These are phyloP conservation scores for Thalassiosira delicatula DNA, from an alignment of 352 stramenopile genomes.

Conservation along the genomic window DNA sequence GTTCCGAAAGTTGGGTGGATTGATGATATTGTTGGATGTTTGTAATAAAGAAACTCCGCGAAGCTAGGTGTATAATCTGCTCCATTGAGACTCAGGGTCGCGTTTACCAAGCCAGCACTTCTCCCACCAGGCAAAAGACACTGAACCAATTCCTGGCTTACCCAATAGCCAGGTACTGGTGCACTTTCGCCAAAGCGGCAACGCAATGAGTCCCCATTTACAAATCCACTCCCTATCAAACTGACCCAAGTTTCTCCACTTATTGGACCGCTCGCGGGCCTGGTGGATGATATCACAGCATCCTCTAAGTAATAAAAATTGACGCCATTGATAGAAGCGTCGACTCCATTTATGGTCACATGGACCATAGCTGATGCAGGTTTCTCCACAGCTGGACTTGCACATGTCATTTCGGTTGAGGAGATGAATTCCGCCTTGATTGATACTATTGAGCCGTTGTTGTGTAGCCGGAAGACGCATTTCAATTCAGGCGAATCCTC, in stretches of 20 bases:
- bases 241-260: slow-evolving; percentile 47
- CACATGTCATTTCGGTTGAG: slow-evolving; percentile 32
- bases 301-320: not conserved
- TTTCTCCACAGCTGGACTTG: slow-evolving; percentile 20
- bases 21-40: slow-evolving; percentile 46
- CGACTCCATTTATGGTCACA: slow-evolving; percentile 59
- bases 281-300: slow-evolving; percentile 37
- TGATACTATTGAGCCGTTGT: slow-evolving; percentile 7
- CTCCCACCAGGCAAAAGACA: slow-evolving; percentile 25
- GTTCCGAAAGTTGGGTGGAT: slow-evolving; percentile 56
- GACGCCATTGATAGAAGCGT: slow-evolving; percentile 37
- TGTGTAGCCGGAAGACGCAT: slow-evolving; percentile 35
- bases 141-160: slow-evolving; percentile 35
- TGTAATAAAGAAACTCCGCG: slow-evolving; percentile 85
- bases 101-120: slow-evolving; percentile 1
- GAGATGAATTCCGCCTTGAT: slow-evolving; percentile 35
- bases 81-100: slow-evolving; percentile 32
- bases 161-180: slow-evolving; percentile 23
- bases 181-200: slow-evolving; percentile 75
- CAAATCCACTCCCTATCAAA: slow-evolving; percentile 57
- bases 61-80: slow-evolving; percentile 16
- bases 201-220: slow-evolving; percentile 56
- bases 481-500: slow-evolving; percentile 37
- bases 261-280: slow-evolving; percentile 34
- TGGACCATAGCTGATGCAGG: slow-evolving; percentile 69